Evolutionary conservation across 441 rosid genomes (phyloP).

Genomic region (Lepidium campestre): DNA sequence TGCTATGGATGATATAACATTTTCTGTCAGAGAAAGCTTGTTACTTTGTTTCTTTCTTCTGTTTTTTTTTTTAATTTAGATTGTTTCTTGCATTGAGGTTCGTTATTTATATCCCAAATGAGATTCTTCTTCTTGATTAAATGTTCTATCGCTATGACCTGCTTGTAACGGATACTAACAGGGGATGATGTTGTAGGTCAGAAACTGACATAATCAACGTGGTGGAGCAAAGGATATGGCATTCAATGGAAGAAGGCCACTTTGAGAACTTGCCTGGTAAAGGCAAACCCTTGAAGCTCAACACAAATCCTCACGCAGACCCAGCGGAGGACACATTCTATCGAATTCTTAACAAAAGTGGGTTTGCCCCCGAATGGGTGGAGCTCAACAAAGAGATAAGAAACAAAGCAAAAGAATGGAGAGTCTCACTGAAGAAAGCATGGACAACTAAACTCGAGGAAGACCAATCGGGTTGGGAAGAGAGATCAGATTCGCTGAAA

Average conservation of each 20-base stretch:
- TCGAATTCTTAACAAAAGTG: constrained; percentile 69
- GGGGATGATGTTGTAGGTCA: constrained; percentile 42
- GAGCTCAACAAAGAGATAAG: constrained; percentile 84
- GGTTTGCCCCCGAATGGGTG: constrained; percentile 89
- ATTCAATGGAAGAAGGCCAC: constrained; percentile 90
- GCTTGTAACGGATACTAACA: neutral
- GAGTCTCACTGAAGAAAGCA: constrained; percentile 53
- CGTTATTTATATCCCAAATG: neutral
- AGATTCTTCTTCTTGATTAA: neutral
- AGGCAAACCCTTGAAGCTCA: constrained; percentile 77
- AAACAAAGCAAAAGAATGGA: constrained; percentile 51
- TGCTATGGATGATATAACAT: neutral
- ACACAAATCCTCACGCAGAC: constrained; percentile 64
- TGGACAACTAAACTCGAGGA: constrained; percentile 45
- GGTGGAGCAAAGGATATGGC: constrained; percentile 93
- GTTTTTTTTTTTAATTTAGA: too few species aligned
- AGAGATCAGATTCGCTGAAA: constrained; percentile 40
- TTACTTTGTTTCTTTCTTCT: neutral
- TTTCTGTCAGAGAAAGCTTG: neutral
- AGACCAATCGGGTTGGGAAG: constrained; percentile 45
- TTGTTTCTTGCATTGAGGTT: neutral
- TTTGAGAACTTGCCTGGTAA: constrained; percentile 89
- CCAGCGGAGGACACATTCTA: constrained; percentile 84
- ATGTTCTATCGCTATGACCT: neutral
- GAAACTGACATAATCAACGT: constrained; percentile 79